Evolutionary conservation across 768 basidiomycete species (phyloP), one percentile per base, ranked within the genome.

Genomic region (Calocybe gangraenosa): DNA sequence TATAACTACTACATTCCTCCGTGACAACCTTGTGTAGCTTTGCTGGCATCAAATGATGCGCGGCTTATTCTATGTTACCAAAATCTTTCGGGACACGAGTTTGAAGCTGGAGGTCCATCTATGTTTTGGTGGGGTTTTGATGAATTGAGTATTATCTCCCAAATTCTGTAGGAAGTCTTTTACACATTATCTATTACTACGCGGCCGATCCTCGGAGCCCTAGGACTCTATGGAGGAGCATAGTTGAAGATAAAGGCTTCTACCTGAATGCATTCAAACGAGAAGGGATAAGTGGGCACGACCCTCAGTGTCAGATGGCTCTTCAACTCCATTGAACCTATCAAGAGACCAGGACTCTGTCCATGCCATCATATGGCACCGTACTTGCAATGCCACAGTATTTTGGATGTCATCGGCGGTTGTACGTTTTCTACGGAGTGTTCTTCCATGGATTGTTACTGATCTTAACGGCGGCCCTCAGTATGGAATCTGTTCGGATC

Each of bases 21-120:
- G 25, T 28, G 11, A 28, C 25, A 28, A 28, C 25, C 25, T 28
- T 28, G 6, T 28, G 25, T 14, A 9, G 38, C 23, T 28, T 11
- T 14, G 18, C 31, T 42, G 31, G 33, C 32, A 42, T 42, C 19
- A 42, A 34, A 34, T 42, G 41, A 42, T 42, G 20, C 41, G 23
- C 31, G 19, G 25, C 25, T 9, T 18, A 28, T 11, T n/a, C n/a
- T n/a, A n/a, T n/a, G n/a, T n/a, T n/a, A n/a, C n/a, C n/a, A n/a
- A n/a, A n/a, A n/a, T n/a, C 22, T n/a, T 6, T 40, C 10, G 38
- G 17, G 17, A 40, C n/a, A n/a, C n/a, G 4, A n/a, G 40, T 28
- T 30, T 31, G 15, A 28, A 28, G 25, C 25, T 6, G 25, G 11
- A 28, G 15, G 21, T 11, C 20, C 22, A 39, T 39, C 20, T 39